A percentile compares a stretch with the other conserved stretches of the same genome.
These are phyloP conservation scores for Chamaecyparis obtusa DNA, from an alignment of 75 land plant species.

Conservation along the genomic window DNA sequence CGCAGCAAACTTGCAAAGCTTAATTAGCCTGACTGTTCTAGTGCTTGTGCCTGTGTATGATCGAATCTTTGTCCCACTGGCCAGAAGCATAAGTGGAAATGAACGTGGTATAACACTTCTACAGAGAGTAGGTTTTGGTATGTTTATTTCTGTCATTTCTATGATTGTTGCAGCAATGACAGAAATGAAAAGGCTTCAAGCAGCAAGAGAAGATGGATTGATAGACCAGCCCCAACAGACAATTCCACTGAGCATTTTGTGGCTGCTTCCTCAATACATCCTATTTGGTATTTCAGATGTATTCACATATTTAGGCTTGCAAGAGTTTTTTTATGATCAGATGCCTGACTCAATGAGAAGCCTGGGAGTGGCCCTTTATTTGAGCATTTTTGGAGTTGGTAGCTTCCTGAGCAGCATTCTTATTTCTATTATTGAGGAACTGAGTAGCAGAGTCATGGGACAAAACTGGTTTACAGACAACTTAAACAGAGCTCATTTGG, in stretches of 20 bases:
- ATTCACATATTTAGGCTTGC: constrained; percentile 38
- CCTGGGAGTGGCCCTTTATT: constrained; percentile 50
- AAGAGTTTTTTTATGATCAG: constrained; percentile 60
- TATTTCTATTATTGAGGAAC: constrained; percentile 31
- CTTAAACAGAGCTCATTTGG: constrained; percentile 44
- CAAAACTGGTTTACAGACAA: constrained; percentile 50
- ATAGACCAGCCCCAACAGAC: constrained; percentile 22
- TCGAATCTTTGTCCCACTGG: constrained; percentile 39
- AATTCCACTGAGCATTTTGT: constrained; percentile 56
- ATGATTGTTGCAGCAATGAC: constrained; percentile 54
- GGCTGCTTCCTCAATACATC: constrained; percentile 61
- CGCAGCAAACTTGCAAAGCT: constrained; percentile 18
- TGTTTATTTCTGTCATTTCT: constrained; percentile 30
- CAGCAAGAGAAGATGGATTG: constrained; percentile 35
- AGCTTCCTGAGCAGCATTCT: constrained; percentile 50
- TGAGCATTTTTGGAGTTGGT: constrained; percentile 51
- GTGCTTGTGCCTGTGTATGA: constrained; percentile 49
- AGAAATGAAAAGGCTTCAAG: constrained; percentile 42
- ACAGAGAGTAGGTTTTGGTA: constrained; percentile 49
- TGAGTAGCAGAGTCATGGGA: constrained; percentile 19
- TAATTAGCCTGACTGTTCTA: constrained; percentile 26
- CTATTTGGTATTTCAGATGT: constrained; percentile 34
- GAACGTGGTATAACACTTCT: constrained; percentile 48
- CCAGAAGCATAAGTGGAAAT: constrained; percentile 31
- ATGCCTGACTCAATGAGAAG: constrained; percentile 55